phyloP scores from a whole-genome alignment of 345 rosid genomes.

The Eucalyptus caleyi region DNA sequence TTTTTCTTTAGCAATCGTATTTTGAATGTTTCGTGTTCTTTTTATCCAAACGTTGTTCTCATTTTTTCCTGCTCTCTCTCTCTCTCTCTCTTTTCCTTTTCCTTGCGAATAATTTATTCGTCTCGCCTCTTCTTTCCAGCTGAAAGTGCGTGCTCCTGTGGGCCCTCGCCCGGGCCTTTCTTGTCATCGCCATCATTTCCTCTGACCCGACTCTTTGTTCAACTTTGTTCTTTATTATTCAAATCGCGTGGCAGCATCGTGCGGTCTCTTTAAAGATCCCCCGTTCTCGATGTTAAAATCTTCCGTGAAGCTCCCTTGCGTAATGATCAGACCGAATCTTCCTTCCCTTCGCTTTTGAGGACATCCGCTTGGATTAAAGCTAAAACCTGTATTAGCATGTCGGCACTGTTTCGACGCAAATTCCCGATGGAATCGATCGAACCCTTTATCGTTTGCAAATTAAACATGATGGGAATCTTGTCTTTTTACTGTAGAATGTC shows the following conservation, averaged over 20 bases:
- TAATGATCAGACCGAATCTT: background rate
- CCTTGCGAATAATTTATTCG: background rate
- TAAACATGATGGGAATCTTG: background rate
- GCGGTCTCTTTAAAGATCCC: background rate
- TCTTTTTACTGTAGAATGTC: background rate
- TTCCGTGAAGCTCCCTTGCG: background rate
- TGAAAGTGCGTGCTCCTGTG: background rate
- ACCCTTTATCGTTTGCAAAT: background rate
- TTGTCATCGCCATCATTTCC: background rate
- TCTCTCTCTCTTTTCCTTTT: background rate
- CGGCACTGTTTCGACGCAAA: background rate
- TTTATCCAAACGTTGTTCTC: background rate
- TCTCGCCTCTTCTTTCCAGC: background rate
- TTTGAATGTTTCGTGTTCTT: background rate
- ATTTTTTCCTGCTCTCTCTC: background rate
- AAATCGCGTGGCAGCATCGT: too few species aligned
- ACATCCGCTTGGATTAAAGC: background rate
- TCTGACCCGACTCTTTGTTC: background rate
- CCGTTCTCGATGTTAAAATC: background rate
- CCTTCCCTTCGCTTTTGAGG: background rate
- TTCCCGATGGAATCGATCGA: background rate
- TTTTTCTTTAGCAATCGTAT: background rate
- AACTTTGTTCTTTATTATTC: too few species aligned
- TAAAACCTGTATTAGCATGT: background rate
- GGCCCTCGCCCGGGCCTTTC: background rate